Evolutionary conservation across 202 grass and related monocot species (phyloP), one percentile per base, ranked within the genome.

Genomic region (Carex arenaria): DNA sequence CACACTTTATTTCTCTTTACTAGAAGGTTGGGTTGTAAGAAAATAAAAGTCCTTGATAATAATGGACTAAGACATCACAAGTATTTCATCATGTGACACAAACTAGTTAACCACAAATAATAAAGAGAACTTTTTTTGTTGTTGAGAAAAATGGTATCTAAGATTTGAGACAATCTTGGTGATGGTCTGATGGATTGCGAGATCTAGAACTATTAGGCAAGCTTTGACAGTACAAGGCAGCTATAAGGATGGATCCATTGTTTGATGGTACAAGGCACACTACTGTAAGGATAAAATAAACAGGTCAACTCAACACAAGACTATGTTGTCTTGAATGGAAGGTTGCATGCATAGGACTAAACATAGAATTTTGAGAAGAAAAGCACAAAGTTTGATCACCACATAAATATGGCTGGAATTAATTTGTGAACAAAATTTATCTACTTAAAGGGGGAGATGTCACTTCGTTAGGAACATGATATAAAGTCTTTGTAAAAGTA

Each of bases 91-190:
- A 56, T 53, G 71, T 30, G 49, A 75, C 6, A 32, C 64, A 54
- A 75, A 30, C 4, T 23, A 10, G 8, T 75, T 17, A 49, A 55
- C 45, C 14, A 10, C 5, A 75, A 75, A 75, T 7, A 55, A 1
- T 31, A 75, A 5, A 55, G 49, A 75, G 23, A 54, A 75, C 71
- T 75, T 55, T 54, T 26, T 26, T 26, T 26, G 0, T 26, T 26
- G 0, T 26, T 26, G 26, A 26, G 26, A 26, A 26, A 26, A 26
- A 26, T 55, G 11, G 49, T 23, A 6, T 1, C 49, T 31, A 53
- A 23, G 72, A 54, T 75, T 75, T 32, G 72, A 75, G 49, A 75
- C 72, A 75, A 55, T 54, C 23, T 75, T 31, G 22, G 72, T 55
- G 71, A 74, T 74, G 22, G 71, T 17, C 28, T 55, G 71, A 74